phyloP scores from a whole-genome alignment of 2,329 filamentous ascomycete genomes.

The Scolecobasidium constrictum region DNA sequence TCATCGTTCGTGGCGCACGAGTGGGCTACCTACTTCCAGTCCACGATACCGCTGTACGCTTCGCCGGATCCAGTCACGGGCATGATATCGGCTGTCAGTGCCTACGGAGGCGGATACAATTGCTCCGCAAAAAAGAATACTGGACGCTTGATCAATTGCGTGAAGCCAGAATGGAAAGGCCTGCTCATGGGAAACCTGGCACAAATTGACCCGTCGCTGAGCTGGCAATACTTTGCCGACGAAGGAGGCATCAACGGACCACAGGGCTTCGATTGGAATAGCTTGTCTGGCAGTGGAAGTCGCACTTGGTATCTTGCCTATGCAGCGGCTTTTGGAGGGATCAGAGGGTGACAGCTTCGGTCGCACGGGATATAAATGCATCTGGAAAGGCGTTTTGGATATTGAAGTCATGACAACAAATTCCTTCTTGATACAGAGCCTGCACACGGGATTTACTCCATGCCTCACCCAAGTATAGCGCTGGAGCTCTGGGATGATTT shows the following conservation, averaged over 20 bases:
- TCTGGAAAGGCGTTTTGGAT: too few species aligned
- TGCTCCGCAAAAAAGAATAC: not conserved
- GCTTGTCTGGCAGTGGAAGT: slow-evolving; percentile 73
- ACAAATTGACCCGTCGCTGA: slow-evolving; percentile 56
- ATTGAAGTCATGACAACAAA: too few species aligned
- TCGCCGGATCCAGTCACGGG: not conserved
- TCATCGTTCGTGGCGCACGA: slow-evolving; percentile 50
- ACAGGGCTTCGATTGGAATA: slow-evolving; percentile 52
- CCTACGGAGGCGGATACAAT: not conserved
- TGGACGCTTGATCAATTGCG: not conserved
- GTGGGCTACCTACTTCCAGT: slow-evolving; percentile 53
- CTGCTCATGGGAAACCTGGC: slow-evolving; percentile 76
- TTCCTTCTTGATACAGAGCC: too few species aligned
- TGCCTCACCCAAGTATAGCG: too few species aligned
- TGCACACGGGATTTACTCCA: too few species aligned
- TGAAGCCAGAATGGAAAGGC: slow-evolving; percentile 62
- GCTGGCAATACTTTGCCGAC: slow-evolving; percentile 66
- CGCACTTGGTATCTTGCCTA: slow-evolving; percentile 78
- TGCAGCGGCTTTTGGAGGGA: slow-evolving; percentile 45
- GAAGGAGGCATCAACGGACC: too few species aligned
- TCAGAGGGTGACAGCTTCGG: too few species aligned
- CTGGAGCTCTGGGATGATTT: too few species aligned
- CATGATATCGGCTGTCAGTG: not conserved
- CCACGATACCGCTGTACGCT: not conserved
- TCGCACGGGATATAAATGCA: too few species aligned